phyloP scores from a whole-genome alignment of 768 basidiomycete species.

The Amanita phalloides region DNA sequence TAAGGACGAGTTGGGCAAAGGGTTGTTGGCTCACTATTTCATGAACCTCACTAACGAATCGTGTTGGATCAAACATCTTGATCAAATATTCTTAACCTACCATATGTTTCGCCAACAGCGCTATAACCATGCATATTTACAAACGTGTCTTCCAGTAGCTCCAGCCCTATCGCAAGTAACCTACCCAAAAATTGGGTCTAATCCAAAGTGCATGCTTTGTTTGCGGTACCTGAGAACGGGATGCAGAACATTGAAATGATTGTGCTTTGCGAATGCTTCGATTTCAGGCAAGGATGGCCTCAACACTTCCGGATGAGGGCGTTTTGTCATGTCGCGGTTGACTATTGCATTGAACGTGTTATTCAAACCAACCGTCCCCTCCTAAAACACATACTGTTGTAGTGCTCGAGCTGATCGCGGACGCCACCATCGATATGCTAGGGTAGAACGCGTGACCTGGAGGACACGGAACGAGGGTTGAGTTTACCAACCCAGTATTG shows the following conservation, averaged over 20 bases:
- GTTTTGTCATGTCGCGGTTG: conserved; percentile 35
- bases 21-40: conserved; percentile 44
- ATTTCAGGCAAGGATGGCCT: conserved; percentile 45
- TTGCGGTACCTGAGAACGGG: conserved; percentile 29
- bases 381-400: conserved; percentile 36
- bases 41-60: conserved; percentile 41
- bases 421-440: conserved; percentile 57
- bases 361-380: background rate
- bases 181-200: conserved; percentile 13
- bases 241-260: conserved; percentile 41
- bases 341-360: conserved; percentile 20
- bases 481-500: conserved; percentile 36
- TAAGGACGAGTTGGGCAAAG: background rate
- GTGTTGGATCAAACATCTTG: background rate
- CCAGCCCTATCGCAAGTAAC: conserved; percentile 38
- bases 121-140: conserved; percentile 37
- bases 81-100: conserved; percentile 14
- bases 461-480: background rate
- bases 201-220: background rate
- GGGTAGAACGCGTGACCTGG: background rate
- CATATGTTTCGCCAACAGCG: conserved; percentile 28
- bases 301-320: conserved; percentile 36
- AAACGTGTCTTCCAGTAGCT: conserved; percentile 42
- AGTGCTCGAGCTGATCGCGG: conserved; percentile 52
- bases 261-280: conserved; percentile 35